A percentile compares a stretch with the other conserved stretches of the same genome.
Evolutionary conservation across 2,329 filamentous ascomycete species (phyloP).

Genomic region (Fusarium sp.): DNA sequence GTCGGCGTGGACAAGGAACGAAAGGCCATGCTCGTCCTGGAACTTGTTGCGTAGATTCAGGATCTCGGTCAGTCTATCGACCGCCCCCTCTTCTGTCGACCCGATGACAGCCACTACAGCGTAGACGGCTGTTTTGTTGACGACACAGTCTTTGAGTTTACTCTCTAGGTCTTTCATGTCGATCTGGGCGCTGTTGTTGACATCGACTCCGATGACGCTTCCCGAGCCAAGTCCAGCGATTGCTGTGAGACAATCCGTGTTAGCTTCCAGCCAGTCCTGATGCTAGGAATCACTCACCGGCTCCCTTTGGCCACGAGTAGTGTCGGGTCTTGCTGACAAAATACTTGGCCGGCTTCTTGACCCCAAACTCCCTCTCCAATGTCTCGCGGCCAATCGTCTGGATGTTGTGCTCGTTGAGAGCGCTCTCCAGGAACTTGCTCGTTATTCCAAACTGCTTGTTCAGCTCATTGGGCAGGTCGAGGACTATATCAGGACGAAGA

Average conservation of each 20-base stretch:
- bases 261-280: background rate
- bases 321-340: conserved; percentile 55
- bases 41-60: conserved; percentile 52
- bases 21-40: conserved; percentile 52
- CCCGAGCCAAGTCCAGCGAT: conserved; percentile 56
- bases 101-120: conserved; percentile 58
- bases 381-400: conserved; percentile 53
- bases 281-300: conserved; percentile 46
- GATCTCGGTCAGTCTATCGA: conserved; percentile 53
- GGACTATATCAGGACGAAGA: conserved; percentile 50
- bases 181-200: conserved; percentile 53
- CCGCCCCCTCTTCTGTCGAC: conserved; percentile 58
- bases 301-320: conserved; percentile 60
- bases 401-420: conserved; percentile 44
- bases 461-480: conserved; percentile 53
- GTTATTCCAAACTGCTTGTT: conserved; percentile 53
- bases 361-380: conserved; percentile 48
- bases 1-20: conserved; percentile 58
- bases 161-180: conserved; percentile 47
- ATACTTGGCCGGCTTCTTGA: conserved; percentile 48
- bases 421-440: conserved; percentile 45
- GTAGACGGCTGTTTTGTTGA: conserved; percentile 49
- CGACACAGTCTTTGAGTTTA: conserved; percentile 45
- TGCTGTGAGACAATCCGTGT: conserved; percentile 40
- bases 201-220: conserved; percentile 52